Evolutionary conservation across 768 basidiomycete species (phyloP).

Genomic region (Panaeolus papilionaceus): DNA sequence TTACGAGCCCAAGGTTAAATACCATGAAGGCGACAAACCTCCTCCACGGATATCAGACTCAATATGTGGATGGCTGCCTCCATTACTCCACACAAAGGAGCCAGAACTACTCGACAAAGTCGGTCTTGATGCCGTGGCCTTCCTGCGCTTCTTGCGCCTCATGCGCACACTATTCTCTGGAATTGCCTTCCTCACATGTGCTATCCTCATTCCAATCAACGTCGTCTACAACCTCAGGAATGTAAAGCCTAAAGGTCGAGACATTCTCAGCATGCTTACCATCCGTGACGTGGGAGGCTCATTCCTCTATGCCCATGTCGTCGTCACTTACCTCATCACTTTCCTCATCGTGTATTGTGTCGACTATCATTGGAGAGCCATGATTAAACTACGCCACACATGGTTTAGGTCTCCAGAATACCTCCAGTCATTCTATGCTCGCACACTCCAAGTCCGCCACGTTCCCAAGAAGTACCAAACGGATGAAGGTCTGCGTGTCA

Average conservation of each 20-base stretch:
- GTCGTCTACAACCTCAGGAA: constrained; percentile 80
- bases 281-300: constrained; percentile 81
- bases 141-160: constrained; percentile 90
- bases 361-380: constrained; percentile 75
- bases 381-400: constrained; percentile 77
- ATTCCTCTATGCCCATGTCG: constrained; percentile 85
- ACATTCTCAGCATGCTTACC: constrained; percentile 81
- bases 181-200: constrained; percentile 69
- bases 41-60: constrained; percentile 86
- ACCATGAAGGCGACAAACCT: constrained; percentile 76
- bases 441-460: constrained; percentile 83
- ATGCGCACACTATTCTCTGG: constrained; percentile 74
- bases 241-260: constrained; percentile 55
- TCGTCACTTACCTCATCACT: constrained; percentile 82
- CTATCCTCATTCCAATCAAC: constrained; percentile 86
- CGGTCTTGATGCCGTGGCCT: constrained; percentile 93
- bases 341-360: constrained; percentile 73
- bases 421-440: constrained; percentile 88
- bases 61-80: constrained; percentile 89
- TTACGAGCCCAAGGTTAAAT: constrained; percentile 95
- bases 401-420: constrained; percentile 96
- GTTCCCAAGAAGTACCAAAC: constrained; percentile 84
- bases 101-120: constrained; percentile 88
- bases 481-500: constrained; percentile 81
- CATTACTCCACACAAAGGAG: constrained; percentile 83